Conservation (phyloP, 345 rosid species). For the Heritiera littoralis region DNA sequence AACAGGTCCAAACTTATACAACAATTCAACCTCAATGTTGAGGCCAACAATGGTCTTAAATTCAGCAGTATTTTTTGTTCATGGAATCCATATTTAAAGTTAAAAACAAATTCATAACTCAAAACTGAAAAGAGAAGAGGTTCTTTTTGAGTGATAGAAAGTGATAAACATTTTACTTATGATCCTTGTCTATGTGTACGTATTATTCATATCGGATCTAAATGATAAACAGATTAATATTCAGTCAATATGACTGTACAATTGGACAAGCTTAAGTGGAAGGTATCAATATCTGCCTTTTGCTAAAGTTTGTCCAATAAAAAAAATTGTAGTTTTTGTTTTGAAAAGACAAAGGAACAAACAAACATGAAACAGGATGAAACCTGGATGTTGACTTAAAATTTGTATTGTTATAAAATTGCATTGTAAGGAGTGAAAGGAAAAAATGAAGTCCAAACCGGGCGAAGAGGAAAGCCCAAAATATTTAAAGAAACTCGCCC, state of each 20-base stretch:
- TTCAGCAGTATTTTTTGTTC: neutral
- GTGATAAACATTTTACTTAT: neutral
- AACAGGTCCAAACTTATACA: conserved; percentile 7
- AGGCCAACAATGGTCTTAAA: conserved; percentile 7
- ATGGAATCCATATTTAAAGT: neutral
- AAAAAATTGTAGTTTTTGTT: neutral
- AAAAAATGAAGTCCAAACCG: conserved; percentile 48
- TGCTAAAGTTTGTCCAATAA: neutral
- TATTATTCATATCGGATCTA: neutral
- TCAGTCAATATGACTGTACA: neutral
- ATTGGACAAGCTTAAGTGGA: neutral
- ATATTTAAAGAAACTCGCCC: conserved; percentile 88
- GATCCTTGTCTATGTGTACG: neutral
- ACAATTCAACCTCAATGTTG: conserved; percentile 5
- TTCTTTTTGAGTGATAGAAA: neutral
- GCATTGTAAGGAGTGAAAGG: conserved; percentile 9
- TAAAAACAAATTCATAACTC: neutral
- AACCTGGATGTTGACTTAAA: conserved; percentile 4
- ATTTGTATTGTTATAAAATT: neutral
- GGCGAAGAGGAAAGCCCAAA: conserved; percentile 91
- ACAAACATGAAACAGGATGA: neutral
- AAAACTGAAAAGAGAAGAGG: neutral
- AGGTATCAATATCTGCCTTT: neutral
- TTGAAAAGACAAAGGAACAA: neutral
- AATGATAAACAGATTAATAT: conserved; percentile 1